Percentiles rank a stretch among this genome's conserved stretches.
Evolutionary conservation across 1,284 basidiomycete species (phyloP).

Genomic region (Fomitopsis betulina): DNA sequence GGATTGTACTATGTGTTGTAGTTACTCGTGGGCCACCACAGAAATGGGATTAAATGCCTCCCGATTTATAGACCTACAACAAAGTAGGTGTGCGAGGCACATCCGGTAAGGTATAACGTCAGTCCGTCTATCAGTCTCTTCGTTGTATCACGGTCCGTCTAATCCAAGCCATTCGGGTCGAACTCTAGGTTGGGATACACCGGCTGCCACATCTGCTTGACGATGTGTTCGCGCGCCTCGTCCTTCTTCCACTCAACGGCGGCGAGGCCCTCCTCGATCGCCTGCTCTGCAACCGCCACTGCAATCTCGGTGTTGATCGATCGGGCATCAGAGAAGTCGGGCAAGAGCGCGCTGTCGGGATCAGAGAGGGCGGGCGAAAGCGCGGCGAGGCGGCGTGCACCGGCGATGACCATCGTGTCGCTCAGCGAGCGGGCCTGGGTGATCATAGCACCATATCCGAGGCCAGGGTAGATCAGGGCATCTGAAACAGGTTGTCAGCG

Average conservation of each 20-base stretch:
- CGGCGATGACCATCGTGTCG: conserved; percentile 78
- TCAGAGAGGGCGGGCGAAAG: conserved; percentile 74
- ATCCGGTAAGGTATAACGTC: not conserved
- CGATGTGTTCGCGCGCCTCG: conserved; percentile 48
- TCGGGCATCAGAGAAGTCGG: conserved; percentile 68
- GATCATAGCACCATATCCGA: conserved; percentile 73
- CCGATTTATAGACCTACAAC: not conserved
- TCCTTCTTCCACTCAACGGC: conserved; percentile 47
- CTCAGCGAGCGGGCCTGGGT: conserved; percentile 59
- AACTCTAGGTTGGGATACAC: conserved; percentile 62
- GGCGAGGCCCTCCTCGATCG: conserved; percentile 67
- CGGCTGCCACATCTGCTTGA: conserved; percentile 54
- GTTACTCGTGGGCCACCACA: not conserved
- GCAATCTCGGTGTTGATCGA: conserved; percentile 76
- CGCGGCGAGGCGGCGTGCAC: conserved; percentile 63
- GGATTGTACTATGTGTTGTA: not conserved
- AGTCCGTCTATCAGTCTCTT: not conserved
- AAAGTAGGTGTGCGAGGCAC: not conserved
- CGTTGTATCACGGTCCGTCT: not conserved
- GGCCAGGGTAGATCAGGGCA: conserved; percentile 76
- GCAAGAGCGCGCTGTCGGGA: conserved; percentile 60
- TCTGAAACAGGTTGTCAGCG: conserved; percentile 33
- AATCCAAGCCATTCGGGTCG: conserved; percentile 47
- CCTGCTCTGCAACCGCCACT: conserved; percentile 73
- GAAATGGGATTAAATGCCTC: not conserved